Base-by-base conservation (phyloP, 306 rosid species). In the Arachis hypogaea region DNA sequence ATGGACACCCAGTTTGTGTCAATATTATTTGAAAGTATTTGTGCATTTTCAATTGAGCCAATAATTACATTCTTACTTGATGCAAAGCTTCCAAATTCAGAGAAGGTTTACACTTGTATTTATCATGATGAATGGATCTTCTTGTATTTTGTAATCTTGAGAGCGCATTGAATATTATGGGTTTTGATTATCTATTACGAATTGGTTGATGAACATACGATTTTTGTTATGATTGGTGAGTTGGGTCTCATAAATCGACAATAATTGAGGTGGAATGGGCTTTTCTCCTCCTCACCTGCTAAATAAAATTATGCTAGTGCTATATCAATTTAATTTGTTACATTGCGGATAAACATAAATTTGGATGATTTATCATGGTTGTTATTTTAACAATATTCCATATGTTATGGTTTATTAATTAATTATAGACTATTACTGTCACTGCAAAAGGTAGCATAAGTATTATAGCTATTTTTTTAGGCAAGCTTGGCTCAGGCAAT, bases 381-480 rank as follows among this genome's bases (percentile, higher is more conserved):
- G 72, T 69, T 45, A 22, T 74, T 9, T 59, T 75, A 22, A 22
- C 28, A 60, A 66, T n/a, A 55, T 52, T 69, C 49, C 62, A 78
- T 47, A 55, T 75, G 69, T 62, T 40, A 59, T 76, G 10, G 38
- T 81, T 30, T 66, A 47, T 30, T 77, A 58, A 68, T 73, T 73
- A 61, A 75, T 79, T 49, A 73, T 77, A 94, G 99, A 91, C 88
- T 79, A 86, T 94, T 68, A 71, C 84, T 11, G 83, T 59, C 52
- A 83, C 80, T 71, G 73, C 88, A 79, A 94, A 85, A 85, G 76
- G 87, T 52, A 87, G 91, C 82, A 92, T 92, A 86, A 90, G 91
- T 81, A 59, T 85, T 4, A 76, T 85, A 63, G 92, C 79, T 59
- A 72, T 87, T 75, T 70, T 87, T 64, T 66, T 85, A 7, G 76